These are phyloP conservation scores for Aspergillus affinis DNA, from an alignment of 495 filamentous ascomycete genomes.

Conservation along the genomic window DNA sequence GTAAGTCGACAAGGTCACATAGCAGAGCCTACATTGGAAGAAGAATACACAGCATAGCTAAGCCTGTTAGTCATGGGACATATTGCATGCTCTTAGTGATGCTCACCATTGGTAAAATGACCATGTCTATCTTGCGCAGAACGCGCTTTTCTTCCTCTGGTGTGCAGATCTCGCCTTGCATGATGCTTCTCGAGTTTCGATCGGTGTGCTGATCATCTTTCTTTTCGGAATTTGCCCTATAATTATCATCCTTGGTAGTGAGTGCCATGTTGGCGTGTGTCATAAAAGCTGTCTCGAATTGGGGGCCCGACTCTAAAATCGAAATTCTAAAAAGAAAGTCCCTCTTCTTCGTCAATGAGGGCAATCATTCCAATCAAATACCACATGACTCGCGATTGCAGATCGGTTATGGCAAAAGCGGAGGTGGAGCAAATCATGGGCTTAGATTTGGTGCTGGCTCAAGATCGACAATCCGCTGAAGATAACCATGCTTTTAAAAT, in stretches of 20 bases:
- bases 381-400: not conserved
- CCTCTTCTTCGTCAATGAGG: not conserved
- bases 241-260: too few species aligned
- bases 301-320: too few species aligned
- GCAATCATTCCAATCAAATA: not conserved
- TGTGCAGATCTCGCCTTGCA: not conserved
- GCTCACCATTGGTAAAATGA: constrained; percentile 32
- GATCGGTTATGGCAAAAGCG: not conserved
- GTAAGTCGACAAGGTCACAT: too few species aligned
- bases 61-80: not conserved
- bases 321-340: not conserved
- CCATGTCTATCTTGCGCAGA: constrained; percentile 48
- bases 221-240: too few species aligned
- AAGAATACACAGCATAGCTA: constrained; percentile 28
- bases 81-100: not conserved
- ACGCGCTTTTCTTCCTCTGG: constrained; percentile 42
- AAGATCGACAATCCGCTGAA: not conserved
- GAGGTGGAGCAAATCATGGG: too few species aligned
- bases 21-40: constrained; percentile 8
- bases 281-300: too few species aligned
- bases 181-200: too few species aligned
- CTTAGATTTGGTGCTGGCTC: too few species aligned
- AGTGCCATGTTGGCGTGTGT: too few species aligned
- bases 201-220: too few species aligned
- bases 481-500: not conserved